Evolutionary conservation across 1,284 basidiomycete species (phyloP).

Genomic region (Ustilago sp.): DNA sequence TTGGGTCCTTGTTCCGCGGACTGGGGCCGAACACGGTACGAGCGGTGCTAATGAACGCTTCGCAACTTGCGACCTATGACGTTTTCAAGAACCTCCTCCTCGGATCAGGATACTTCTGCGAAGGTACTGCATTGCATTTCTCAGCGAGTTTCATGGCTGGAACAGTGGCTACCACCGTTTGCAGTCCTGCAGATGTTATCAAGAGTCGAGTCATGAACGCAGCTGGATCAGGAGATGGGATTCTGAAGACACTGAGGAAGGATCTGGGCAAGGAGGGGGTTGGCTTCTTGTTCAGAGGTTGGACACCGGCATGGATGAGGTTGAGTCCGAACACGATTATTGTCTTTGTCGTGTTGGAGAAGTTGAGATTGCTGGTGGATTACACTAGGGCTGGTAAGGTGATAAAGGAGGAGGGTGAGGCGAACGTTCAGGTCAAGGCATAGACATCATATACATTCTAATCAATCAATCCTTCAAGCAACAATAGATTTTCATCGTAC

Average conservation of each 20-base stretch:
- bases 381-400: slow-evolving; percentile 23
- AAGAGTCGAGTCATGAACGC: slow-evolving; percentile 72
- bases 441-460: slow-evolving; percentile 5
- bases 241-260: slow-evolving; percentile 48
- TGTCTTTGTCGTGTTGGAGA: slow-evolving; percentile 66
- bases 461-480: neutral
- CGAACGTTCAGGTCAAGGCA: slow-evolving; percentile 17
- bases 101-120: slow-evolving; percentile 68
- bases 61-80: slow-evolving; percentile 71
- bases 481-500: neutral
- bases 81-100: slow-evolving; percentile 73
- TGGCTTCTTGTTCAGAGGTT: slow-evolving; percentile 73
- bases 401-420: neutral
- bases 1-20: slow-evolving; percentile 71
- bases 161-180: slow-evolving; percentile 72
- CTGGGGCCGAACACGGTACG: slow-evolving; percentile 72
- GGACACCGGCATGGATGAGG: slow-evolving; percentile 73
- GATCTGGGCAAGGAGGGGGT: slow-evolving; percentile 70
- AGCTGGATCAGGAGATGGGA: slow-evolving; percentile 34
- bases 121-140: slow-evolving; percentile 72
- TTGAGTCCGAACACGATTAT: slow-evolving; percentile 68
- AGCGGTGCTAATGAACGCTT: slow-evolving; percentile 73
- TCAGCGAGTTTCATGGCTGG: slow-evolving; percentile 72
- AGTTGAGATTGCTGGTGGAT: slow-evolving; percentile 60
- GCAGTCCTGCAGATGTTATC: slow-evolving; percentile 70